Conservation (phyloP, 2,329 filamentous ascomycete genomes). For the Phyllosticta citriasiana region DNA sequence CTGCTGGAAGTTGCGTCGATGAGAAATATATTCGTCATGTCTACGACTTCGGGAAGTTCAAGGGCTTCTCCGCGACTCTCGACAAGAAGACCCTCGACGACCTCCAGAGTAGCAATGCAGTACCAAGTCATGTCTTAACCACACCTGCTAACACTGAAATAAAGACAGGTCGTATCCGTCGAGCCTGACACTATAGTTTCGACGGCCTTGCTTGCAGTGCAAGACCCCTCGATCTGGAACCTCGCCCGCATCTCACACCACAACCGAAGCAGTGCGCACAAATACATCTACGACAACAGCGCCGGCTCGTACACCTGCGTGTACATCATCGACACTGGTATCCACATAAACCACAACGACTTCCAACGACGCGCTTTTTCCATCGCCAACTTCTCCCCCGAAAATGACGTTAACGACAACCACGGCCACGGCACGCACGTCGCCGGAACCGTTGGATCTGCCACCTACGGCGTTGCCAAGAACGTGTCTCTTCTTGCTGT, state of each 20-base stretch:
- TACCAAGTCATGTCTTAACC: not conserved
- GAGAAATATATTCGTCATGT: slow-evolving; percentile 23
- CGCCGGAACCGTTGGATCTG: slow-evolving; percentile 35
- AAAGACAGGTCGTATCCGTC: slow-evolving; percentile 76
- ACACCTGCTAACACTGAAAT: not conserved
- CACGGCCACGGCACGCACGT: slow-evolving; percentile 42
- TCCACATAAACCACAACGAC: slow-evolving; percentile 34
- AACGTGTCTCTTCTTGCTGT: slow-evolving; percentile 41
- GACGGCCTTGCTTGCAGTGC: slow-evolving; percentile 51
- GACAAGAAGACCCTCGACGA: slow-evolving; percentile 20
- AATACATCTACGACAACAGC: slow-evolving; percentile 99
- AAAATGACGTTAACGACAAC: slow-evolving; percentile 23
- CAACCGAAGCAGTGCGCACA: slow-evolving; percentile 81
- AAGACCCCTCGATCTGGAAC: slow-evolving; percentile 95
- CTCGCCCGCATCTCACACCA: slow-evolving; percentile 96
- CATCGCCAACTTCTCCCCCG: slow-evolving; percentile 29
- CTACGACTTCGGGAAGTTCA: slow-evolving; percentile 29
- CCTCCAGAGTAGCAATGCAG: slow-evolving; percentile 12
- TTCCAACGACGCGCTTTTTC: slow-evolving; percentile 32
- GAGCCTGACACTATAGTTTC: slow-evolving; percentile 91
- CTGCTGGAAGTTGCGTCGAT: not conserved
- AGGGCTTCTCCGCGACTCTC: slow-evolving; percentile 29
- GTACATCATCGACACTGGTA: slow-evolving; percentile 40
- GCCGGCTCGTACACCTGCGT: slow-evolving; percentile 46
- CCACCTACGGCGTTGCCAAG: slow-evolving; percentile 35